Conservation (phyloP, 208 protist genomes). For the Crithidia acanthocephali region DNA sequence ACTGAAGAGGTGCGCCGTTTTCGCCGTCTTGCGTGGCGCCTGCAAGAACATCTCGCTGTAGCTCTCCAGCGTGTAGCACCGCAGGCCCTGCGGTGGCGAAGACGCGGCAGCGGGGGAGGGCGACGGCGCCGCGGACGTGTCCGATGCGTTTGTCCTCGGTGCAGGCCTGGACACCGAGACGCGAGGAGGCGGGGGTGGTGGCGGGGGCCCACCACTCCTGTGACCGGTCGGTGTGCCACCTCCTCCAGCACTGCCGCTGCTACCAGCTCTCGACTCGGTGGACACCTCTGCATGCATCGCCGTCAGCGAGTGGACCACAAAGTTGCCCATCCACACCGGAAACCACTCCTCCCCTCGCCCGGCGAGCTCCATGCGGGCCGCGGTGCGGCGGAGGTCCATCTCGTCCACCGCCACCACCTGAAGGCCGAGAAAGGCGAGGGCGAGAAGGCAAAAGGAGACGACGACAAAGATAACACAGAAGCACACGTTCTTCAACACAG, state of each 20-base stretch:
- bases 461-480: neutral
- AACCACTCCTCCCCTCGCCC: slow-evolving; percentile 22
- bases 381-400: slow-evolving; percentile 7
- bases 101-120: neutral
- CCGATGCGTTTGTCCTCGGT: neutral
- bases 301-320: slow-evolving; percentile 20
- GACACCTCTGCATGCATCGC: neutral
- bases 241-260: neutral
- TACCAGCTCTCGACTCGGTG: too few species aligned
- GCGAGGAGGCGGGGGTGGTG: slow-evolving; percentile 10
- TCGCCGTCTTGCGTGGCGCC: slow-evolving; percentile 6
- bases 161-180: neutral
- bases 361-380: slow-evolving; percentile 6
- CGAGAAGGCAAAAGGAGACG: neutral
- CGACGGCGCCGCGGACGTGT: neutral
- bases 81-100: neutral
- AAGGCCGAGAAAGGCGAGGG: slow-evolving; percentile 11
- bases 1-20: slow-evolving; percentile 44
- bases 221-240: neutral
- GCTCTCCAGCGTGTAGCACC: slow-evolving; percentile 71
- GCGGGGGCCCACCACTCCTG: neutral
- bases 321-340: slow-evolving; percentile 26
- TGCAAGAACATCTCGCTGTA: slow-evolving; percentile 67
- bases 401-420: slow-evolving; percentile 15
- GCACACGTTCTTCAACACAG: neutral